phyloP scores from a whole-genome alignment of 2,329 filamentous ascomycete genomes.

The Tolypocladium guangdongense region DNA sequence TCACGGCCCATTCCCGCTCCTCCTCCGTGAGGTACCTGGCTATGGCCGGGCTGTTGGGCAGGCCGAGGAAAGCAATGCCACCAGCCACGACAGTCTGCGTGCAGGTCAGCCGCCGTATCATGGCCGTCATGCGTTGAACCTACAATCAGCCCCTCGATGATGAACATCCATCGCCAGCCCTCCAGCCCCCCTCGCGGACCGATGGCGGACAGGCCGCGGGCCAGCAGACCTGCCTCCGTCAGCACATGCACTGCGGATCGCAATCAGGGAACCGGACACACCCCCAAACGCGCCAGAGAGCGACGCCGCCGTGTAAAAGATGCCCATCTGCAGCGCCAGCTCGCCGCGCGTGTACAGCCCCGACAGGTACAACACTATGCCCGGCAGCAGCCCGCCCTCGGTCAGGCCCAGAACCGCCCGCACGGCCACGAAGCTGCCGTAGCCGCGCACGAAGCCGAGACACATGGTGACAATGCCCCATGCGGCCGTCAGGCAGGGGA shows the following conservation, averaged over 20 bases:
- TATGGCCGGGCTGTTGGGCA: constrained; percentile 45
- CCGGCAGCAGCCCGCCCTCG: constrained; percentile 55
- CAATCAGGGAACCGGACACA: neutral
- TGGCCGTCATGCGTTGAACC: constrained; percentile 8
- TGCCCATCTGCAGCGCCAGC: constrained; percentile 50
- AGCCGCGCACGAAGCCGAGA: constrained; percentile 41
- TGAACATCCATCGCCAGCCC: constrained; percentile 53
- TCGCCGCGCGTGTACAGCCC: constrained; percentile 49
- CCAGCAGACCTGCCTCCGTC: constrained; percentile 30
- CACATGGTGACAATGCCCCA: constrained; percentile 52
- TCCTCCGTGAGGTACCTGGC: constrained; percentile 41
- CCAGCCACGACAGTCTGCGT: constrained; percentile 43
- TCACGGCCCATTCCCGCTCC: constrained; percentile 38
- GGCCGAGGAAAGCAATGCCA: constrained; percentile 35
- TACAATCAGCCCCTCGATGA: constrained; percentile 45
- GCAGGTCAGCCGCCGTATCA: constrained; percentile 1
- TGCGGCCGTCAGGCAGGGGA: constrained; percentile 41
- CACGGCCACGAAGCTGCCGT: constrained; percentile 48
- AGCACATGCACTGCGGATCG: neutral
- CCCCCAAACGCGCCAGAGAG: constrained; percentile 50
- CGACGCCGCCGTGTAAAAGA: constrained; percentile 58
- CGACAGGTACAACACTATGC: constrained; percentile 58
- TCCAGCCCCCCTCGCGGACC: constrained; percentile 39
- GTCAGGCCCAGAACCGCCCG: constrained; percentile 50
- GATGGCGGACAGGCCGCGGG: constrained; percentile 50